phyloP scores from a whole-genome alignment of 805 yeast genomes.

The Candida incommunis region DNA sequence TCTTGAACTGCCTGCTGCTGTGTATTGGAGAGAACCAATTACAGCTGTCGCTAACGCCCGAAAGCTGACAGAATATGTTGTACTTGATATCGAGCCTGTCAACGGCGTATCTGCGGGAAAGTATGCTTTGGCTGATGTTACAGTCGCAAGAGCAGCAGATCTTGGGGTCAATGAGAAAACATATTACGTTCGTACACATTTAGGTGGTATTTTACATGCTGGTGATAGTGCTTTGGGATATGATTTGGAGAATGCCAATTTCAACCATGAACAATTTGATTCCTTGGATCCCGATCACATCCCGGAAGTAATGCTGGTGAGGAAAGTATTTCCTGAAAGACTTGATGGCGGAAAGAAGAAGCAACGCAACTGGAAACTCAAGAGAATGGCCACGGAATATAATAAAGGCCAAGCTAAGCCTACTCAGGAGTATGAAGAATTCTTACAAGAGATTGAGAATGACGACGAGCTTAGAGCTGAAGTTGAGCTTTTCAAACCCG shows the following conservation, averaged over 20 bases:
- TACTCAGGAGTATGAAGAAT: conserved; percentile 79
- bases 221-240: conserved; percentile 95
- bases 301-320: conserved; percentile 79
- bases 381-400: conserved; percentile 94
- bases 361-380: conserved; percentile 84
- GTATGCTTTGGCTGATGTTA: conserved; percentile 74
- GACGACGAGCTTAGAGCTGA: conserved; percentile 80
- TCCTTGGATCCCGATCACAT: conserved; percentile 38
- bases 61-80: conserved; percentile 73
- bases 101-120: conserved; percentile 69
- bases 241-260: conserved; percentile 70
- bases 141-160: conserved; percentile 81
- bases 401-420: conserved; percentile 44
- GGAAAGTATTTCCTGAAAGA: conserved; percentile 65
- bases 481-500: conserved; percentile 60
- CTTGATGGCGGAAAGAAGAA: conserved; percentile 43
- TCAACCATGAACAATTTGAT: conserved; percentile 72
- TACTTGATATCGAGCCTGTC: conserved; percentile 86
- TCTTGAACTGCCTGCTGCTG: conserved; percentile 55
- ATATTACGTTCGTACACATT: conserved; percentile 75
- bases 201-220: conserved; percentile 90
- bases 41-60: conserved; percentile 51
- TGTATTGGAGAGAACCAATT: conserved; percentile 78
- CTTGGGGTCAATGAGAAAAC: conserved; percentile 75
- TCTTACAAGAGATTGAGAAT: conserved; percentile 88